phyloP scores from a whole-genome alignment of 257 asterid species.

The Mitragyna speciosa region DNA sequence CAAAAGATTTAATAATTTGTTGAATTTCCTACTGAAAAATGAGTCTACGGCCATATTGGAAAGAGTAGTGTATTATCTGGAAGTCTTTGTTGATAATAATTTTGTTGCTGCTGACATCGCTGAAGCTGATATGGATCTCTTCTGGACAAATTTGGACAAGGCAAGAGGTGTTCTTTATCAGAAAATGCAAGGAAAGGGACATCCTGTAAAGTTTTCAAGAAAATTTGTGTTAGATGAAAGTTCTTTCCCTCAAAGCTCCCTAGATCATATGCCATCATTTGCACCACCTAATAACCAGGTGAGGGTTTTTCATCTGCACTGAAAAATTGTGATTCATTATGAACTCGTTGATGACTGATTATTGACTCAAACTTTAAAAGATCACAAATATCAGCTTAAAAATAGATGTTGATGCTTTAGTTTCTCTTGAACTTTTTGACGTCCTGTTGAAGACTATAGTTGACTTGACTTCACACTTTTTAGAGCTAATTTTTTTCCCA shows the following conservation, averaged over 20 bases:
- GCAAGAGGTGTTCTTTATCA: slow-evolving; percentile 39
- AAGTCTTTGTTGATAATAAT: slow-evolving; percentile 36
- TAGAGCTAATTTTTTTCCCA: background rate
- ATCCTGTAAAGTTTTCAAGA: slow-evolving; percentile 12
- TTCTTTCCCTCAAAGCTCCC: slow-evolving; percentile 25
- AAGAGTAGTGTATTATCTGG: slow-evolving; percentile 45
- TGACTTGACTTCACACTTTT: background rate
- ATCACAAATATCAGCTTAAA: background rate
- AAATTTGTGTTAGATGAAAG: slow-evolving; percentile 15
- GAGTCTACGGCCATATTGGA: slow-evolving; percentile 55
- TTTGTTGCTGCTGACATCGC: slow-evolving; percentile 35
- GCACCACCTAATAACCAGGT: slow-evolving; percentile 42
- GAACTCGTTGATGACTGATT: background rate
- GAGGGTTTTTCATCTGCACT: slow-evolving; percentile 5
- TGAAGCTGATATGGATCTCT: slow-evolving; percentile 42
- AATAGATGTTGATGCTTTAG: background rate
- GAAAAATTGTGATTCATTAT: background rate
- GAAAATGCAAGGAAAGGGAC: slow-evolving; percentile 32
- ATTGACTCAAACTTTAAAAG: background rate
- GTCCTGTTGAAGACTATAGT: background rate
- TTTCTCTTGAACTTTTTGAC: background rate
- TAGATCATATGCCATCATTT: slow-evolving; percentile 19
- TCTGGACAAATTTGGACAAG: slow-evolving; percentile 42
- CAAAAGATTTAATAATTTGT: slow-evolving; percentile 51
- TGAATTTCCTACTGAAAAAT: slow-evolving; percentile 50